Evolutionary conservation across 352 stramenopile genomes (phyloP).

Genomic region (Globisporangium takayamanum): DNA sequence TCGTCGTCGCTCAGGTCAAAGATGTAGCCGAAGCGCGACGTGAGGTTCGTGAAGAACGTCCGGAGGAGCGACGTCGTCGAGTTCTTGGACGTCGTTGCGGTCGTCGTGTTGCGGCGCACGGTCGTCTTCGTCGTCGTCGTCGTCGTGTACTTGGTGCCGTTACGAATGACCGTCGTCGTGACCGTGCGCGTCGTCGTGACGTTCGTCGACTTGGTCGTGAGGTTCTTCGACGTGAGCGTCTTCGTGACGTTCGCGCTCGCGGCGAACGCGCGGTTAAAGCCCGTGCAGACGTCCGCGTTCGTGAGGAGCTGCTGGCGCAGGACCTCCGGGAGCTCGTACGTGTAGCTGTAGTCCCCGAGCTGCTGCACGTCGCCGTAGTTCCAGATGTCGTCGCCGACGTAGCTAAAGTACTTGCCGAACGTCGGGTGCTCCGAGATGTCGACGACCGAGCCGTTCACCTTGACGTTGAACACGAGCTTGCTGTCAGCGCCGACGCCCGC

Average conservation of each 20-base stretch:
- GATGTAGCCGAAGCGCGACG: constrained; percentile 32
- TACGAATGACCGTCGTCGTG: constrained; percentile 38
- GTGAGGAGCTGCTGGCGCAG: constrained; percentile 54
- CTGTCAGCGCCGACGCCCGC: constrained; percentile 28
- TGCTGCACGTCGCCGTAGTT: constrained; percentile 55
- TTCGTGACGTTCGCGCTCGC: constrained; percentile 28
- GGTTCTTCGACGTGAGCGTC: constrained; percentile 28
- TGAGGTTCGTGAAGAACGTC: constrained; percentile 25
- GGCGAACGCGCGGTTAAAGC: constrained; percentile 39
- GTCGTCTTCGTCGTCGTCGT: constrained; percentile 39
- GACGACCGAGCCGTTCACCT: constrained; percentile 33
- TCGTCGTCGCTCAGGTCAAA: constrained; percentile 38
- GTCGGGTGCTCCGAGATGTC: constrained; percentile 53
- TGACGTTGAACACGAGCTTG: constrained; percentile 33
- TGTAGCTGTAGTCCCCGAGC: constrained; percentile 70
- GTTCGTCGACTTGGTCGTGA: constrained; percentile 37
- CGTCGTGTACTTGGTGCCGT: constrained; percentile 47
- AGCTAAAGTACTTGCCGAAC: constrained; percentile 57
- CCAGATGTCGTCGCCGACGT: constrained; percentile 46
- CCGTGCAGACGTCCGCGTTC: constrained; percentile 59
- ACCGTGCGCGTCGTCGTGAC: constrained; percentile 38
- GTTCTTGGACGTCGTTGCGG: constrained; percentile 14
- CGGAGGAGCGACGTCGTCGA: constrained; percentile 18
- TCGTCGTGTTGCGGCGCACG: constrained; percentile 29
- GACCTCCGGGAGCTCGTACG: constrained; percentile 55